phyloP scores from a whole-genome alignment of 805 yeast genomes.

The Suhomyces kilbournensis region DNA sequence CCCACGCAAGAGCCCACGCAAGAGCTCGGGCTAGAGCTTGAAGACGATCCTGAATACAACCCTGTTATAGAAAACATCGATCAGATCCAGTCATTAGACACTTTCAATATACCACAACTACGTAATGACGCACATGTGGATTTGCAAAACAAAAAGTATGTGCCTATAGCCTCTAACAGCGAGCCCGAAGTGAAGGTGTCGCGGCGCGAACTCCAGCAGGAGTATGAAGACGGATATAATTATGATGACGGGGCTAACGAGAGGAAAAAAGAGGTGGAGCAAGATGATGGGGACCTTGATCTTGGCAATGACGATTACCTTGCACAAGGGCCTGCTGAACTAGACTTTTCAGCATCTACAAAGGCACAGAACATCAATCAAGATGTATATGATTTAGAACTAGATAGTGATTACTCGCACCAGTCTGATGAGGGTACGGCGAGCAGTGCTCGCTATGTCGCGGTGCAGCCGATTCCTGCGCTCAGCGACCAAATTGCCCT shows the following conservation, averaged over 20 bases:
- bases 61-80: constrained; percentile 16
- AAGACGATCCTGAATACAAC: constrained; percentile 8
- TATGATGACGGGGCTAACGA: constrained; percentile 9
- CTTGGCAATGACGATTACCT: constrained; percentile 4
- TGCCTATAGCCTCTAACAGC: not conserved
- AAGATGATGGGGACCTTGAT: constrained; percentile 5
- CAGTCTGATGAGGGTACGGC: not conserved
- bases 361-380: not conserved
- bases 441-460: not conserved
- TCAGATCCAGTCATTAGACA: not conserved
- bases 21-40: not conserved
- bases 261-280: not conserved
- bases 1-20: not conserved
- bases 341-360: not conserved
- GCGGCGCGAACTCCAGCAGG: constrained; percentile 4
- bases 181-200: constrained; percentile 5
- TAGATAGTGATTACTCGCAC: constrained; percentile 1
- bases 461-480: not conserved
- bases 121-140: not conserved
- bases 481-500: not conserved
- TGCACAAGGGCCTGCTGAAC: not conserved
- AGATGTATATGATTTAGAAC: constrained; percentile 6
- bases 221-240: constrained; percentile 13
- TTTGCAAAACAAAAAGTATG: constrained; percentile 3
- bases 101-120: not conserved